phyloP scores from a whole-genome alignment of 2,329 filamentous ascomycete genomes.

The Colletotrichum agaves region DNA sequence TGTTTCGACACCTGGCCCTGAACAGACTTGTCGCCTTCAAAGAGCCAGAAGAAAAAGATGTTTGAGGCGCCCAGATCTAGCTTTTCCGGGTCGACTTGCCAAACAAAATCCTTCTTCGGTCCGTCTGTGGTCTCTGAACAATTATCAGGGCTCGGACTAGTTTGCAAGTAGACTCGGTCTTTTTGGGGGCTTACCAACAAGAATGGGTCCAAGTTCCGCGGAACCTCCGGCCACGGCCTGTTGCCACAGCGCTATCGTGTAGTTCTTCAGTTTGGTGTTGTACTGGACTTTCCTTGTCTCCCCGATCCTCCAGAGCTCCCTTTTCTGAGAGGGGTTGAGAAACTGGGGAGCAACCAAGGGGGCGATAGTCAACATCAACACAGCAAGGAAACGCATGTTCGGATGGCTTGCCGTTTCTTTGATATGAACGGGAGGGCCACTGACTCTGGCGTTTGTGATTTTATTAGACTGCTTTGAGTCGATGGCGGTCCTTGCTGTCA shows the following conservation, averaged over 20 bases:
- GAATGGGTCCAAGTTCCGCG: constrained; percentile 35
- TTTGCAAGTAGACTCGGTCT: not conserved
- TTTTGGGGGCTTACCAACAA: constrained; percentile 24
- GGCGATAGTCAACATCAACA: not conserved
- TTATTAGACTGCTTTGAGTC: not conserved
- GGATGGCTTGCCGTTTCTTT: not conserved
- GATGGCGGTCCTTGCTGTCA: not conserved
- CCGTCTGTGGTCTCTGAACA: constrained; percentile 25
- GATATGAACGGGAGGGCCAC: not conserved
- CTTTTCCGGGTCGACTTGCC: constrained; percentile 36
- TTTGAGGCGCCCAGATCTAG: constrained; percentile 36
- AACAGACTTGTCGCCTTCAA: constrained; percentile 30
- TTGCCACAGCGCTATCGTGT: constrained; percentile 43
- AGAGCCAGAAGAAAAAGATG: constrained; percentile 41
- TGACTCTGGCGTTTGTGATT: not conserved
- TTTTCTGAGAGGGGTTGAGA: not conserved
- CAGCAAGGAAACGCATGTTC: not conserved
- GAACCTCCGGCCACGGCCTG: constrained; percentile 22
- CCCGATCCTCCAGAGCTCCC: constrained; percentile 11
- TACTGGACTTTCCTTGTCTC: constrained; percentile 39
- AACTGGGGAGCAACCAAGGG: constrained; percentile 10
- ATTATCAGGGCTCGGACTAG: not conserved
- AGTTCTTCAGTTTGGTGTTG: constrained; percentile 40
- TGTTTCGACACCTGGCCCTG: constrained; percentile 24
- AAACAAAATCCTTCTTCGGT: constrained; percentile 31